Conservation (phyloP, 2,329 filamentous ascomycete species). For the Botrytis hyacinthi region DNA sequence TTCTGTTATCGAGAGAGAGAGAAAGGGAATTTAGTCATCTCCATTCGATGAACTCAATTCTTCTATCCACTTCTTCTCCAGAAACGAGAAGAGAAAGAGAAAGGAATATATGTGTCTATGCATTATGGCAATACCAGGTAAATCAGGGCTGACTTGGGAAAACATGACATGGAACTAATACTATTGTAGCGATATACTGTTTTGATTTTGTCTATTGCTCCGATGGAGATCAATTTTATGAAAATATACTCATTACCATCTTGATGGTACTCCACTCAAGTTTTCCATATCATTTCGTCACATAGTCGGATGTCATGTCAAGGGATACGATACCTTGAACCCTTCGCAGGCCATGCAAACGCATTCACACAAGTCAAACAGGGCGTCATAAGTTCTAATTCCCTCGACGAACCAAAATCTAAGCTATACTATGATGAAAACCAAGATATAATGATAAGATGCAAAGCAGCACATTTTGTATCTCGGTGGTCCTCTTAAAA, state of each 20-base stretch:
- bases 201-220: neutral
- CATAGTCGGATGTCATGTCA: neutral
- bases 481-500: neutral
- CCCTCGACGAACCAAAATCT: neutral
- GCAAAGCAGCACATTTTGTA: neutral
- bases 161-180: too few relatives aligned
- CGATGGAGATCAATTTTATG: neutral
- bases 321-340: neutral
- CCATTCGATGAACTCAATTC: too few relatives aligned
- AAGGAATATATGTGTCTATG: neutral
- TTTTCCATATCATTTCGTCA: neutral
- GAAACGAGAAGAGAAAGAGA: neutral
- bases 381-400: neutral
- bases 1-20: too few relatives aligned
- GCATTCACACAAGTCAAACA: neutral
- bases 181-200: neutral
- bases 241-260: neutral
- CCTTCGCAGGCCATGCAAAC: neutral
- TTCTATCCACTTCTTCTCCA: too few relatives aligned
- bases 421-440: neutral
- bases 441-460: neutral
- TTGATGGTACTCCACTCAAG: neutral
- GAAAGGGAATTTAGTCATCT: too few relatives aligned
- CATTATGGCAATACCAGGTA: neutral
- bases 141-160: neutral